Conservation (phyloP, 305 asterid species). For the Withania somnifera region DNA sequence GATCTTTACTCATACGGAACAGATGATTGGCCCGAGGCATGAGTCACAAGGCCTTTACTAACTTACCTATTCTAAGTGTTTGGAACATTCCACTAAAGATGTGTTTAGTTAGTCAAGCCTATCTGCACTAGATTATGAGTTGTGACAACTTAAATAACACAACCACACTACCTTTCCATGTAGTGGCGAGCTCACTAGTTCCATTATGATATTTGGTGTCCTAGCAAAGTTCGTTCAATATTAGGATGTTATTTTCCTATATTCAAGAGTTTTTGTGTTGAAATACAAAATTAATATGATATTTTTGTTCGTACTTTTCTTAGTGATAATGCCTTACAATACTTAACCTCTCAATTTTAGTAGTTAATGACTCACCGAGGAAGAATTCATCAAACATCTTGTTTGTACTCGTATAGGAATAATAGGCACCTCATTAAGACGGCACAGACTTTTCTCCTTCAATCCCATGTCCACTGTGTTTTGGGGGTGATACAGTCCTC, state of each 20-base stretch:
- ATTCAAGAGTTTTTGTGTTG: neutral
- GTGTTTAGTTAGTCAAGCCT: neutral
- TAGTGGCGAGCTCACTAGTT: neutral
- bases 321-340: neutral
- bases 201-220: neutral
- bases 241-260: neutral
- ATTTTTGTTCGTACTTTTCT: neutral
- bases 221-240: neutral
- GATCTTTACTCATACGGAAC: neutral
- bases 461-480: neutral
- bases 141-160: neutral
- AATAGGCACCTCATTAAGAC: neutral
- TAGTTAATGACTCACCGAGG: neutral
- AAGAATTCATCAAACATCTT: neutral
- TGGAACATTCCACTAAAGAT: neutral
- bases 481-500: neutral
- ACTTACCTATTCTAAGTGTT: neutral
- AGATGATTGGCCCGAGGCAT: neutral
- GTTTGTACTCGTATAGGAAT: neutral
- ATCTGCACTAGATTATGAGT: neutral
- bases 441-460: neutral
- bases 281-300: neutral
- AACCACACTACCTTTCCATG: neutral
- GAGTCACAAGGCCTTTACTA: neutral
- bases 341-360: neutral